Evolutionary conservation across 192 early-diverging fungal genomes (phyloP).

Genomic region (Umbelopsis sp.): DNA sequence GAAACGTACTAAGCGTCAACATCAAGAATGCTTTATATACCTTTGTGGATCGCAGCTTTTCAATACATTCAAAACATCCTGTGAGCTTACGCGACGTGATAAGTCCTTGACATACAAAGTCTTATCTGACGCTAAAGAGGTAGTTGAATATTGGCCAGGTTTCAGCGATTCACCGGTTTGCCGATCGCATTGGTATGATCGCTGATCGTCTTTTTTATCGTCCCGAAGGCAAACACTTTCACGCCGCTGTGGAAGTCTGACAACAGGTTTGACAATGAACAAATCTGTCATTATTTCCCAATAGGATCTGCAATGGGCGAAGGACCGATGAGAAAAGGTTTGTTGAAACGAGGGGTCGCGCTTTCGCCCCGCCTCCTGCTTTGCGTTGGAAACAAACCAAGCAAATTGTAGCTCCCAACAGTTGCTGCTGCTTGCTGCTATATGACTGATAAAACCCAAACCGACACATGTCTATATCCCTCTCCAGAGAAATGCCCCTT

Average conservation of each 20-base stretch:
- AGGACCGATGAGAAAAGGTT: neutral
- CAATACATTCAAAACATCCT: neutral
- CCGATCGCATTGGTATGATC: neutral
- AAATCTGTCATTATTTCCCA: conserved; percentile 7
- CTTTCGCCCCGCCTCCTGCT: neutral
- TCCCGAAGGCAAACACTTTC: conserved; percentile 6
- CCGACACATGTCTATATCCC: neutral
- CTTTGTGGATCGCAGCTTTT: neutral
- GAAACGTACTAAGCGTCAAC: neutral
- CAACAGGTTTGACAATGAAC: conserved; percentile 15
- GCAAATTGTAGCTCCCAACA: neutral
- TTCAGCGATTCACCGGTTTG: neutral
- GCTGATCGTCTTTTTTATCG: neutral
- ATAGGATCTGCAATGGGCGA: conserved; percentile 13
- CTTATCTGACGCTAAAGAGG: conserved; percentile 1
- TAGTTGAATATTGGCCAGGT: neutral
- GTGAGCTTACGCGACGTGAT: neutral
- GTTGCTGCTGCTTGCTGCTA: neutral
- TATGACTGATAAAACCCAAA: neutral
- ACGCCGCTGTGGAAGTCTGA: conserved; percentile 7
- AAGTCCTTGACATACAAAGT: conserved; percentile 5
- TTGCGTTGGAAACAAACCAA: conserved; percentile 8
- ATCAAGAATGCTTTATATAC: neutral
- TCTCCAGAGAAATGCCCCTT: neutral
- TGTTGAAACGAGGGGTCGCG: conserved; percentile 15